phyloP scores from a whole-genome alignment of 2,329 filamentous ascomycete genomes.

The Herpomyces periplanetae region DNA sequence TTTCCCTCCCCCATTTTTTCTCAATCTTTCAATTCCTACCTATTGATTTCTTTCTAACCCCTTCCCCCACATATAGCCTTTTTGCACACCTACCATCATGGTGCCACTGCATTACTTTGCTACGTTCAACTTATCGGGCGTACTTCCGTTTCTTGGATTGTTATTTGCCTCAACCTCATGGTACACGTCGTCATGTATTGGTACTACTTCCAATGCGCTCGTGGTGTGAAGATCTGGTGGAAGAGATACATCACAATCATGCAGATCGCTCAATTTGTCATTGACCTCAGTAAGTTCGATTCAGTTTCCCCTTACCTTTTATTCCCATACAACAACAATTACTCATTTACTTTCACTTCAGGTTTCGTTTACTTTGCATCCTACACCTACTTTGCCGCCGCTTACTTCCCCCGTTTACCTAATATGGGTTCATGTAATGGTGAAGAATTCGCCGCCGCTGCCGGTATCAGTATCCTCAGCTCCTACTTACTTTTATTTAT shows the following conservation, averaged over 20 bases:
- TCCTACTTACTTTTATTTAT: constrained; percentile 96
- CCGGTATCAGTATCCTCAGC: constrained; percentile 61
- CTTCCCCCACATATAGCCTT: constrained; percentile 17
- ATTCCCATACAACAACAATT: constrained; percentile 4
- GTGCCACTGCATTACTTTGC: constrained; percentile 79
- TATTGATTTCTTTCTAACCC: constrained; percentile 7
- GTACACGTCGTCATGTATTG: constrained; percentile 99
- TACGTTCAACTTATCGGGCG: constrained; percentile 82
- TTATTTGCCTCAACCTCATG: constrained; percentile 58
- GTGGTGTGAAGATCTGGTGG: constrained; percentile 89
- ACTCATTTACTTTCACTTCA: constrained; percentile 7
- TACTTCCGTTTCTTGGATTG: constrained; percentile 77
- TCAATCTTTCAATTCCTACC: constrained; percentile 1
- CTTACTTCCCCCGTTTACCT: constrained; percentile 52
- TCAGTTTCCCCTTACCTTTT: neutral
- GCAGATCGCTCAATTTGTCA: constrained; percentile 85
- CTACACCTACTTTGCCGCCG: constrained; percentile 88
- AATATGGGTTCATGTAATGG: constrained; percentile 57
- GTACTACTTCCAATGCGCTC: constrained; percentile 98
- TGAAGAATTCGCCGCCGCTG: constrained; percentile 79
- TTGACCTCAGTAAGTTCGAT: constrained; percentile 47
- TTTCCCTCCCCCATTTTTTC: neutral
- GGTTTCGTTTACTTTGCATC: constrained; percentile 95
- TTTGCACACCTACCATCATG: constrained; percentile 96
- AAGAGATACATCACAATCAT: constrained; percentile 97